Base-by-base conservation (phyloP, 768 basidiomycete genomes). In the Cantharellus anzutake region DNA sequence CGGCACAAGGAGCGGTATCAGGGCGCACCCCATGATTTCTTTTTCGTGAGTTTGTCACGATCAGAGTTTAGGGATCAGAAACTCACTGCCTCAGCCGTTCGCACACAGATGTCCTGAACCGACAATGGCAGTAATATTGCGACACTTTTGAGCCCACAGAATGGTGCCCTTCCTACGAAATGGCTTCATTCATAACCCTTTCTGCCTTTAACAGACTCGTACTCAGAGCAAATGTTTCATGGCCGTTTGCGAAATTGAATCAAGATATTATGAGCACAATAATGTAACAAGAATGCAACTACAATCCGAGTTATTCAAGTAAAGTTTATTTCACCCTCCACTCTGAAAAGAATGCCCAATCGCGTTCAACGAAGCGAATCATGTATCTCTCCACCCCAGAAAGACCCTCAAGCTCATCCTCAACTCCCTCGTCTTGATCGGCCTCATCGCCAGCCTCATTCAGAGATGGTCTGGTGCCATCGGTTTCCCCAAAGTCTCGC, bases 351-450 rank as follows among this genome's bases (percentile, higher is more conserved):
- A 76, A 82, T 42, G 82, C 81, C 67, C 75, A 77, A 64, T 89
- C 83, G 48, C 66, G 67, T 57, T 75, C 72, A 35, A 84, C 81
- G 64, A 80, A 76, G 14, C 72, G 67, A 39, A 96, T 72, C 89
- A 96, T 92, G 66, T 88, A 92, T 60, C 92, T 89, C 44, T 83
- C 81, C 16, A 84, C 74, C 4, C 80, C 82, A 14, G 87, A 88
- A 1, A 84, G 83, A 42, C 84, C 81, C 40, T 70, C 70, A 16
- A 71, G 71, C 16, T 67, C 69, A 39, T 69, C 70, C 4, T 67
- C 72, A 5, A 67, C 72, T 41, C 66, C 68, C 38, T 65, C 70
- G 4, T 63, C 68, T 20, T 63, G 65, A 5, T 56, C 65, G 11
- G 73, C 76, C 2, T 73, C 75, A 3, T 75, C 75, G 7, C 73